phyloP scores from a whole-genome alignment of 805 yeast genomes.

The Sugiyamaella chiloensis region DNA sequence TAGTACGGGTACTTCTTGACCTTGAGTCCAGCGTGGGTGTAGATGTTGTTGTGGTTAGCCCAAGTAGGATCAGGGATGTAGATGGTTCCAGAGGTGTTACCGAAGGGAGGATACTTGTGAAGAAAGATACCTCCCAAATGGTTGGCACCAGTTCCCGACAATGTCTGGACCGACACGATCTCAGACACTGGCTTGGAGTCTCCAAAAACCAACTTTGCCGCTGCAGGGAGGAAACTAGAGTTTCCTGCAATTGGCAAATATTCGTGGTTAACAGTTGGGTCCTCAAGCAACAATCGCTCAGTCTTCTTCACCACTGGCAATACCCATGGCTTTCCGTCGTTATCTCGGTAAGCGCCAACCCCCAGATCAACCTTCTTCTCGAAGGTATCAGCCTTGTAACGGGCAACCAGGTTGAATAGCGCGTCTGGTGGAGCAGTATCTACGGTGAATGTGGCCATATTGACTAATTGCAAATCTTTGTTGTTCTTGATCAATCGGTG shows the following conservation, averaged over 20 bases:
- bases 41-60: constrained; percentile 92
- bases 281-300: constrained; percentile 61
- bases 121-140: constrained; percentile 80
- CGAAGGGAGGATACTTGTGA: constrained; percentile 44
- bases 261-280: constrained; percentile 75
- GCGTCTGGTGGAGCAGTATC: constrained; percentile 71
- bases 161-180: constrained; percentile 63
- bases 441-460: constrained; percentile 23
- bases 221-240: constrained; percentile 61
- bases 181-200: constrained; percentile 54
- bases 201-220: constrained; percentile 67
- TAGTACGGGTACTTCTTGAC: constrained; percentile 82
- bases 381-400: constrained; percentile 35
- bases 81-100: constrained; percentile 40
- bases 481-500: too few relatives aligned
- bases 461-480: constrained; percentile 1
- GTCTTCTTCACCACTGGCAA: constrained; percentile 67
- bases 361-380: constrained; percentile 76
- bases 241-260: constrained; percentile 81
- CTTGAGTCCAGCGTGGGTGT: constrained; percentile 62
- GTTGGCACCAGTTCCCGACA: constrained; percentile 88
- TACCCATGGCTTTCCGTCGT: constrained; percentile 67
- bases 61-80: constrained; percentile 91
- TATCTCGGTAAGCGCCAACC: constrained; percentile 76
- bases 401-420: constrained; percentile 59